These are phyloP conservation scores for Gracilaria caudata DNA, from an alignment of 23 red algal genomes.

Conservation along the genomic window DNA sequence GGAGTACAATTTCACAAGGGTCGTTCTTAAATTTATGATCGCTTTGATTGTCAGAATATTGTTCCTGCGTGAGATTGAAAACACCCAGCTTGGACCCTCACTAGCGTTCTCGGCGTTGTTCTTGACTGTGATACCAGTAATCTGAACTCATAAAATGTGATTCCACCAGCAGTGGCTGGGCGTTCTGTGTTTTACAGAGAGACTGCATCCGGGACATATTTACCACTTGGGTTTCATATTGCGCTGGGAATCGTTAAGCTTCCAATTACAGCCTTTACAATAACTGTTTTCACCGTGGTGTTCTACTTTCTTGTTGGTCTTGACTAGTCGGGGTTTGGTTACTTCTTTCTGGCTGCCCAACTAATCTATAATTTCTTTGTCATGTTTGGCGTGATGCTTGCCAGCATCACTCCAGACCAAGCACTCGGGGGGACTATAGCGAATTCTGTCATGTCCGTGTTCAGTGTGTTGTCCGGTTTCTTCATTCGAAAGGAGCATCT, in stretches of 20 bases:
- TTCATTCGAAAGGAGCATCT: conserved; percentile 67
- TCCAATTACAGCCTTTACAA: conserved; percentile 68
- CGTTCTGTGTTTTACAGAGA: conserved; percentile 91
- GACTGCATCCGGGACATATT: conserved; percentile 83
- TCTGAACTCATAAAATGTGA: conserved; percentile 74
- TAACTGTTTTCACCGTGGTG: conserved; percentile 65
- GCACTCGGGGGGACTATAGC: conserved; percentile 60
- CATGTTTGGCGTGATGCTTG: conserved; percentile 75
- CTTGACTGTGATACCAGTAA: conserved; percentile 74
- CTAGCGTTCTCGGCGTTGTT: conserved; percentile 74
- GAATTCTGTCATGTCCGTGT: conserved; percentile 61
- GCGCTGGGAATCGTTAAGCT: conserved; percentile 77
- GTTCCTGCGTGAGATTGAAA: conserved; percentile 67
- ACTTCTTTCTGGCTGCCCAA: conserved; percentile 76
- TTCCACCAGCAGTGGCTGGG: conserved; percentile 70
- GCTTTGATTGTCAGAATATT: conserved; percentile 60
- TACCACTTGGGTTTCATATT: conserved; percentile 55
- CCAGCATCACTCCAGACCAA: conserved; percentile 54
- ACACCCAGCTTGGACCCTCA: conserved; percentile 65
- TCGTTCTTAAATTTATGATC: conserved; percentile 63
- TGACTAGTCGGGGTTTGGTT: conserved; percentile 52
- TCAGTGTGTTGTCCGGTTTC: conserved; percentile 74
- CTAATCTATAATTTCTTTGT: conserved; percentile 70
- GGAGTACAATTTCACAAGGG: conserved; percentile 79
- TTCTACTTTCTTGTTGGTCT: conserved; percentile 87